phyloP scores from a whole-genome alignment of 768 basidiomycete species.

The Jaapia argillacea region DNA sequence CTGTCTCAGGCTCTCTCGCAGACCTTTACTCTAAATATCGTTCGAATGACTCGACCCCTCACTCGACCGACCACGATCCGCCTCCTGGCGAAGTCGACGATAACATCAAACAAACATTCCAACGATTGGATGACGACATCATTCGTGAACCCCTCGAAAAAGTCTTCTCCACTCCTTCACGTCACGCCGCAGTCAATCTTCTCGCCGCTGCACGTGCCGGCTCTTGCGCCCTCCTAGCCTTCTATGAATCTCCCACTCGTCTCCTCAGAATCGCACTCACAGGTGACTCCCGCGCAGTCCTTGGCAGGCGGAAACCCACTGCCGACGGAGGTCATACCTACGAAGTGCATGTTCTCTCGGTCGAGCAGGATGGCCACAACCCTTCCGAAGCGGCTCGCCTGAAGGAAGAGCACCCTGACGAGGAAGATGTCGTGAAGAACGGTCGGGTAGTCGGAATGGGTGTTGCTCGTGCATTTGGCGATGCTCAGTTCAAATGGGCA shows the following conservation, averaged over 20 bases:
- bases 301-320: slow-evolving; percentile 26
- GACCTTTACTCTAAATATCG: slow-evolving; percentile 12
- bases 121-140: slow-evolving; percentile 28
- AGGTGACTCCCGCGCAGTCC: slow-evolving; percentile 39
- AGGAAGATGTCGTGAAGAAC: slow-evolving; percentile 20
- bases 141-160: slow-evolving; percentile 22
- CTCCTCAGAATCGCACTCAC: slow-evolving; percentile 32
- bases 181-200: slow-evolving; percentile 16
- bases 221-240: slow-evolving; percentile 33
- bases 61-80: too few species aligned
- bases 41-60: too few species aligned
- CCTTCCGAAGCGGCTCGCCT: slow-evolving; percentile 23
- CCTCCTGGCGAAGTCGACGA: slow-evolving; percentile 21
- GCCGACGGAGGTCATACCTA: slow-evolving; percentile 21
- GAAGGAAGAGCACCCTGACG: slow-evolving; percentile 19
- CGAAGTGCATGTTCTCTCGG: slow-evolving; percentile 28
- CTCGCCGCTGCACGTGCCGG: slow-evolving; percentile 27
- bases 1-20: slow-evolving; percentile 12
- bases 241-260: slow-evolving; percentile 31
- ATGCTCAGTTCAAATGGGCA: slow-evolving; percentile 33
- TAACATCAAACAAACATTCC: slow-evolving; percentile 27
- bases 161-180: slow-evolving; percentile 17
- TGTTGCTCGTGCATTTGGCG: slow-evolving; percentile 32
- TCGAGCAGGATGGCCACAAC: slow-evolving; percentile 27
- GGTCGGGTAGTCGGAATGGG: slow-evolving; percentile 30